Evolutionary conservation across 2,329 filamentous ascomycete genomes (phyloP).

Genomic region (Curvularia sp.): DNA sequence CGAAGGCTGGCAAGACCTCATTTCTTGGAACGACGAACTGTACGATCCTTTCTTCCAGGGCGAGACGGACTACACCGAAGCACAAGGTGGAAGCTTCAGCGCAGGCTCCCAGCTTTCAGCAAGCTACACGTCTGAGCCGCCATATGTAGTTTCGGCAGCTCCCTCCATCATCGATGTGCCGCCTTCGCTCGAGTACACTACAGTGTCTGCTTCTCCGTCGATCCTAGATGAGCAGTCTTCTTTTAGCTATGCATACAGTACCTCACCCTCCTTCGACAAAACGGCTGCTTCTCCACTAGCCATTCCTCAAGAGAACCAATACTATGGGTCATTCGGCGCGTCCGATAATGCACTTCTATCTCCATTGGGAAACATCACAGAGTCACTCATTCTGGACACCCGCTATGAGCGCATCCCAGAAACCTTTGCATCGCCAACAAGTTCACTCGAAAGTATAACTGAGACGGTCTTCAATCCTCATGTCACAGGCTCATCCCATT

Average conservation of each 20-base stretch:
- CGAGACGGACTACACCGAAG: slow-evolving; percentile 23
- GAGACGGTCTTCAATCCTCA: slow-evolving; percentile 41
- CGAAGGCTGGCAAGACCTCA: slow-evolving; percentile 41
- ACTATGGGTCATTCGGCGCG: slow-evolving; percentile 36
- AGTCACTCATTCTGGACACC: slow-evolving; percentile 37
- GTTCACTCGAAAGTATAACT: slow-evolving; percentile 34
- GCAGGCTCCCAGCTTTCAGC: slow-evolving; percentile 28
- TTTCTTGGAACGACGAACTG: slow-evolving; percentile 42
- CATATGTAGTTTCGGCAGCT: slow-evolving; percentile 33
- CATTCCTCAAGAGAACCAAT: slow-evolving; percentile 24
- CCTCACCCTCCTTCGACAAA: slow-evolving; percentile 39
- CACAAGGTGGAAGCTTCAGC: slow-evolving; percentile 19
- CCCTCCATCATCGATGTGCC: slow-evolving; percentile 36
- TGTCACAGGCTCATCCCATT: slow-evolving; percentile 36
- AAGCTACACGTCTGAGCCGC: slow-evolving; percentile 33
- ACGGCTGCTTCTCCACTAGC: slow-evolving; percentile 39
- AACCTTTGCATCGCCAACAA: slow-evolving; percentile 22
- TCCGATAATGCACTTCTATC: slow-evolving; percentile 29
- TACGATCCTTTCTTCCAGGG: slow-evolving; percentile 39
- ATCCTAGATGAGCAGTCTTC: slow-evolving; percentile 37
- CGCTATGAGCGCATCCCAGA: slow-evolving; percentile 32
- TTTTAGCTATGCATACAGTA: slow-evolving; percentile 30
- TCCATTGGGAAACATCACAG: slow-evolving; percentile 21
- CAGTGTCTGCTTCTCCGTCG: slow-evolving; percentile 40
- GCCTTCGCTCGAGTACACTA: slow-evolving; percentile 37